Evolutionary conservation across 1,139 yeast genomes (phyloP).

Genomic region (Candida sp.): DNA sequence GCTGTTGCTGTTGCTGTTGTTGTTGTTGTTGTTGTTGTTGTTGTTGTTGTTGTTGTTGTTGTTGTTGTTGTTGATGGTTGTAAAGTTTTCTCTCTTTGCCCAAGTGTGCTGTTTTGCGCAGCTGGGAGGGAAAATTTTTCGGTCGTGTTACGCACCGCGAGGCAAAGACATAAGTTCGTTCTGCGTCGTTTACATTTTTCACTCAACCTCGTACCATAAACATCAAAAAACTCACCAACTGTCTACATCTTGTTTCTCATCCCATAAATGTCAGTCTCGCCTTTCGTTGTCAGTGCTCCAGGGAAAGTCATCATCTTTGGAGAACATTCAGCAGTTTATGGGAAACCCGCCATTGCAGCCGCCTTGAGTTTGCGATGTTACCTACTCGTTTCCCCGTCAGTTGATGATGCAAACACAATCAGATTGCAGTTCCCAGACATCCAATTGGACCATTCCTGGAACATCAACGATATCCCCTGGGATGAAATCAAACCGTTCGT

Average conservation of each 20-base stretch:
- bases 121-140: not conserved
- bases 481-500: conserved; percentile 32
- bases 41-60: too few relatives aligned
- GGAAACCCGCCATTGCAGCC: conserved; percentile 93
- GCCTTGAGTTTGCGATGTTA: conserved; percentile 85
- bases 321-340: conserved; percentile 95
- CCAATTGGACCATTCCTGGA: conserved; percentile 66
- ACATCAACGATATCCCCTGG: conserved; percentile 65
- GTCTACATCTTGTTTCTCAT: too few relatives aligned
- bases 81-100: too few relatives aligned
- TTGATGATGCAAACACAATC: conserved; percentile 43
- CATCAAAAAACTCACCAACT: too few relatives aligned
- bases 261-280: conserved; percentile 9
- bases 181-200: too few relatives aligned
- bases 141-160: not conserved
- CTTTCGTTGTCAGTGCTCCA: conserved; percentile 90
- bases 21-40: too few relatives aligned
- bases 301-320: conserved; percentile 97
- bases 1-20: too few relatives aligned
- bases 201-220: too few relatives aligned
- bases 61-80: not conserved
- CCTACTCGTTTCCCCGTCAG: conserved; percentile 56
- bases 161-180: too few relatives aligned
- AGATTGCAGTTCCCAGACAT: conserved; percentile 87
- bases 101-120: too few relatives aligned